Conservation (phyloP, 2,329 filamentous ascomycete species). For the Exophiala dermatitidis region DNA sequence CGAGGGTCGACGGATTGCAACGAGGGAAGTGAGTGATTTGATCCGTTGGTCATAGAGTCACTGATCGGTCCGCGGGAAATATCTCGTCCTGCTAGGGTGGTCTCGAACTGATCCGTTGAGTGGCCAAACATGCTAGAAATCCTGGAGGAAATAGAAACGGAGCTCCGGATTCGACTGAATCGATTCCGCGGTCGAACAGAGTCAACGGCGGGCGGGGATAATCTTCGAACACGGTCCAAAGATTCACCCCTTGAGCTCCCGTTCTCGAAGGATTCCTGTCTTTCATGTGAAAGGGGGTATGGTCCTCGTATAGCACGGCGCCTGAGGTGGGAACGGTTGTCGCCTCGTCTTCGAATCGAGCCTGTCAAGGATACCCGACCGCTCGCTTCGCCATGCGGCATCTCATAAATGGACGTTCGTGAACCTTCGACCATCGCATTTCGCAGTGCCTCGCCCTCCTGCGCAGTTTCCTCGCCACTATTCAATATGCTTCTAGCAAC, state of each 20-base stretch:
- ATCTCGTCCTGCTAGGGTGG: constrained; percentile 27
- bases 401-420: constrained; percentile 19
- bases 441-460: constrained; percentile 40
- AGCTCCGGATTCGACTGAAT: constrained; percentile 39
- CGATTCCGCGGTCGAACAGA: constrained; percentile 28
- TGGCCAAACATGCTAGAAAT: constrained; percentile 41
- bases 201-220: constrained; percentile 21
- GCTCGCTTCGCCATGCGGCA: constrained; percentile 10
- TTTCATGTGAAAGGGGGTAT: constrained; percentile 34
- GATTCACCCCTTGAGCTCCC: constrained; percentile 26
- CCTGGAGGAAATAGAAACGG: constrained; percentile 35
- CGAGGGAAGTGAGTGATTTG: constrained; percentile 33
- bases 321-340: constrained; percentile 25
- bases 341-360: constrained; percentile 17
- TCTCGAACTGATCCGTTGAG: constrained; percentile 27
- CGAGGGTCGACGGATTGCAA: constrained; percentile 36
- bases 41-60: constrained; percentile 30
- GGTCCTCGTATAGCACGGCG: constrained; percentile 36
- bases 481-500: constrained; percentile 39
- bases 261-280: constrained; percentile 28
- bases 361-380: constrained; percentile 17
- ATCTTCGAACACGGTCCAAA: constrained; percentile 26
- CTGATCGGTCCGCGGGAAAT: constrained; percentile 31
- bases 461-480: constrained; percentile 41
- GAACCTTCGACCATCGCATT: constrained; percentile 36